Evolutionary conservation across 148 eudicot species (phyloP), one percentile per base, ranked within the genome.

Genomic region (Rhododendron kiyosumense): DNA sequence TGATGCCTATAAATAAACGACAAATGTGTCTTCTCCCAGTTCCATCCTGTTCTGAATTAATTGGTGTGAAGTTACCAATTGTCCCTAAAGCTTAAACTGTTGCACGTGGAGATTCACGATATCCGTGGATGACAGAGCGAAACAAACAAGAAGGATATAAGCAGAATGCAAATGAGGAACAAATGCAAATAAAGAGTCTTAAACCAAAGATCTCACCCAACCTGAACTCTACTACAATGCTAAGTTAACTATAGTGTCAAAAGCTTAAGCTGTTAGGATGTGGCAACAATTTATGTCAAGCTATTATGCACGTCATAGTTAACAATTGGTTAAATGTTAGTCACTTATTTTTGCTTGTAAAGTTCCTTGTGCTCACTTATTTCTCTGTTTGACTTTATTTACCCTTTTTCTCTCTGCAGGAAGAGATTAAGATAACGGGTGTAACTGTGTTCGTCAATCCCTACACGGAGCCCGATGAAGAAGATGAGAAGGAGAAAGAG

Each of bases 341-440:
- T 77, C 9, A 7, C 26, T 41, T 18, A 2, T 77, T 77, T 45
- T 24, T 77, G 57, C 20, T 11, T 46, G 24, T 78, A n/a, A 78
- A 46, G 81, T 46, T 78, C 76, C 54, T 41, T 63, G 17, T 12
- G n/a, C 38, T 76, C 45, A 8, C 26, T 18, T 78, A 48, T 80
- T 45, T 80, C 13, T 80, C 4, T n/a, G 17, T 45, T 28, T 71
- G 2, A n/a, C 24, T 9, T 26, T 34, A 41, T 36, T 8, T 34
- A n/a, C 49, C 18, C n/a, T 74, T 59, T 36, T 82, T n/a, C 79
- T 48, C 87, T 86, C 80, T 87, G 85, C 94, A 95, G 99, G 97
- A 95, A 93, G 99, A 95, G 85, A 95, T 97, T 83, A 97, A 95
- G 92, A 97, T 95, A 82, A 95, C 87, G 34, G 89, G 91, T 14